Conservation (phyloP, 768 basidiomycete species). For the Boletellus ananas region DNA sequence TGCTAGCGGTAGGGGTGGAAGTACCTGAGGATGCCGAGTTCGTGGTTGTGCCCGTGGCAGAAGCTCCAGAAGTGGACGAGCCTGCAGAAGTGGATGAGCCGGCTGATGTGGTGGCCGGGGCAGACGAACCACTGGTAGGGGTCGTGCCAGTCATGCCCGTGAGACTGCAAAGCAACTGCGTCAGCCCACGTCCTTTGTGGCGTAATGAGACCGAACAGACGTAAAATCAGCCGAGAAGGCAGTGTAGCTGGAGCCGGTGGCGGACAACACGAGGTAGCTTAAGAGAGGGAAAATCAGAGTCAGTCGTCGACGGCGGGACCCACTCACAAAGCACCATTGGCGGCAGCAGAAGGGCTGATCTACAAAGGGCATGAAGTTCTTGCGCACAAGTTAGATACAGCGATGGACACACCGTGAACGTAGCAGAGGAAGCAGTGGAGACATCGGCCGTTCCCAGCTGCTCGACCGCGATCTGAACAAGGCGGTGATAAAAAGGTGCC, state of each 20-base stretch:
- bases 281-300: slow-evolving; percentile 1
- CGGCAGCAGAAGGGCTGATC: slow-evolving; percentile 55
- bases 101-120: background rate
- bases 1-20: slow-evolving; percentile 4
- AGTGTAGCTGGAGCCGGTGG: slow-evolving; percentile 32
- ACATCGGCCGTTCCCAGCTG: slow-evolving; percentile 47
- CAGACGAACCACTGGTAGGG: slow-evolving; percentile 21
- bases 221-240: slow-evolving; percentile 55
- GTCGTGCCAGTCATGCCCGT: slow-evolving; percentile 55
- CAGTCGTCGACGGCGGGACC: background rate
- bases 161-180: slow-evolving; percentile 37
- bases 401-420: slow-evolving; percentile 50
- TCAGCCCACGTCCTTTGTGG: background rate
- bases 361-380: slow-evolving; percentile 19
- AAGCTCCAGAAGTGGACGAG: slow-evolving; percentile 5
- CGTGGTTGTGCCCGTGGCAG: background rate
- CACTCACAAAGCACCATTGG: slow-evolving; percentile 54
- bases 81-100: slow-evolving; percentile 16
- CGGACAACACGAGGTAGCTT: slow-evolving; percentile 63
- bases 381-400: background rate
- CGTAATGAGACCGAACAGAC: slow-evolving; percentile 33
- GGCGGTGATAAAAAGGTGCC: background rate
- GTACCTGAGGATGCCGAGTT: slow-evolving; percentile 16
- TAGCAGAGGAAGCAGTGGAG: slow-evolving; percentile 40
- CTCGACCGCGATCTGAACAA: slow-evolving; percentile 43